These are phyloP conservation scores for Colletotrichum truncatum DNA, from an alignment of 2,329 filamentous ascomycete genomes.

Conservation along the genomic window DNA sequence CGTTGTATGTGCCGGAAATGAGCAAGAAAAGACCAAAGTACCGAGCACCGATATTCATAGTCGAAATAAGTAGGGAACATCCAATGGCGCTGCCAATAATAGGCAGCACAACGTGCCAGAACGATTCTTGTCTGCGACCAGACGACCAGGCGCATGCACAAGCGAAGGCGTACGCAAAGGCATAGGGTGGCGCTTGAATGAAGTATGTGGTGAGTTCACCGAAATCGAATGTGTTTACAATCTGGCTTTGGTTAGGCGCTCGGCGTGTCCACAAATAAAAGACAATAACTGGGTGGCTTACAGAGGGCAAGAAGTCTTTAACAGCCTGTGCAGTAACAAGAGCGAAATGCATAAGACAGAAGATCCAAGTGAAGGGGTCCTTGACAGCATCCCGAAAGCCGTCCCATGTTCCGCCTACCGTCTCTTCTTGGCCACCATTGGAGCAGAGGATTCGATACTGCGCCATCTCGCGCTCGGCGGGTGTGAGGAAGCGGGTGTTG, in stretches of 20 bases:
- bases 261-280: neutral
- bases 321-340: slow-evolving; percentile 52
- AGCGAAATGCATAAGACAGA: slow-evolving; percentile 50
- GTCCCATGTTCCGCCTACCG: slow-evolving; percentile 45
- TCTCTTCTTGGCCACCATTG: slow-evolving; percentile 45
- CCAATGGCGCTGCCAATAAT: slow-evolving; percentile 46
- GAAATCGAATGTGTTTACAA: slow-evolving; percentile 39
- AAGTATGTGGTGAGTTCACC: slow-evolving; percentile 44
- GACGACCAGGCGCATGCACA: slow-evolving; percentile 46
- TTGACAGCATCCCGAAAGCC: slow-evolving; percentile 42
- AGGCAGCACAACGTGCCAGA: slow-evolving; percentile 46
- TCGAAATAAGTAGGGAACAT: slow-evolving; percentile 50
- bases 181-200: slow-evolving; percentile 50
- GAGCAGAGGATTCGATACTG: slow-evolving; percentile 44
- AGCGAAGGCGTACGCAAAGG: slow-evolving; percentile 48
- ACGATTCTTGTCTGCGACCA: slow-evolving; percentile 43
- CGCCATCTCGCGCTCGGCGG: slow-evolving; percentile 51
- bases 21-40: slow-evolving; percentile 53
- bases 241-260: slow-evolving; percentile 19
- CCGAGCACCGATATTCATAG: slow-evolving; percentile 48
- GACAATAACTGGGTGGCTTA: slow-evolving; percentile 6
- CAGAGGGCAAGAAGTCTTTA: slow-evolving; percentile 52
- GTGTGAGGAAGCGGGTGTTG: slow-evolving; percentile 46
- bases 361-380: slow-evolving; percentile 50
- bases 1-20: slow-evolving; percentile 46